Evolutionary conservation across 2,329 filamentous ascomycete species (phyloP), one percentile per base, ranked within the genome.

Genomic region (Aspergillus fumigatiaffinis): DNA sequence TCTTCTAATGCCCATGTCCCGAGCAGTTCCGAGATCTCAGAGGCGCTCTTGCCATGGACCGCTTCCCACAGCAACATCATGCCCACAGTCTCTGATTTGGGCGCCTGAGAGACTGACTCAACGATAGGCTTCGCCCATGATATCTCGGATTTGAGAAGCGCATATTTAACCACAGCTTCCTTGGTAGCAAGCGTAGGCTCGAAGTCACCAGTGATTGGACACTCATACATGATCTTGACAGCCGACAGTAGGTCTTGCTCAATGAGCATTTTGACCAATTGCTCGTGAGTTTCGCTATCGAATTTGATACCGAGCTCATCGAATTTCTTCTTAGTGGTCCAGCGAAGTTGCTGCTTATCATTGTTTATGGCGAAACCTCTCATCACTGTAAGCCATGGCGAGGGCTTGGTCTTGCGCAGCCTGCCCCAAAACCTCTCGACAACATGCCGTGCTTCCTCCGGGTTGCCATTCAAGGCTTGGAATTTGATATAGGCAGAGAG

Each of bases 41-140:
- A 85, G 1, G 89, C 84, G 1, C 86, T 85, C 68, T 87, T 89
- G 21, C 87, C 89, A 54, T 86, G 83, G 7, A 88, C 82, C 12
- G 89, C 86, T 29, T 90, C 87, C 86, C 89, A 92, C 53, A 90
- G 84, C 47, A 94, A 82, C 12, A 91, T 78, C 12, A 87, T 81
- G 67, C 94, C 88, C 86, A 89, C 91, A 23, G 82, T 82, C 32
- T 79, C 73, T 60, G 87, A 85, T 46, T 68, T 69, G 77, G 80
- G 53, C 71, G 76, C 48, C 68, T 77, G 62, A 1, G 75, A 64
- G 47, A 81, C 60, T 12, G 71, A 73, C n/a, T 75, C 77, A 58
- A 91, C 85, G 10, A 89, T 76, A 1, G 77, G 70, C 53, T 83
- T 80, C 1, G 85, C 86, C 84, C 88, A 91, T 0, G 84, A 79